These are phyloP conservation scores for Trichoderma hamatum DNA, from an alignment of 2,329 filamentous ascomycete genomes.

Conservation along the genomic window DNA sequence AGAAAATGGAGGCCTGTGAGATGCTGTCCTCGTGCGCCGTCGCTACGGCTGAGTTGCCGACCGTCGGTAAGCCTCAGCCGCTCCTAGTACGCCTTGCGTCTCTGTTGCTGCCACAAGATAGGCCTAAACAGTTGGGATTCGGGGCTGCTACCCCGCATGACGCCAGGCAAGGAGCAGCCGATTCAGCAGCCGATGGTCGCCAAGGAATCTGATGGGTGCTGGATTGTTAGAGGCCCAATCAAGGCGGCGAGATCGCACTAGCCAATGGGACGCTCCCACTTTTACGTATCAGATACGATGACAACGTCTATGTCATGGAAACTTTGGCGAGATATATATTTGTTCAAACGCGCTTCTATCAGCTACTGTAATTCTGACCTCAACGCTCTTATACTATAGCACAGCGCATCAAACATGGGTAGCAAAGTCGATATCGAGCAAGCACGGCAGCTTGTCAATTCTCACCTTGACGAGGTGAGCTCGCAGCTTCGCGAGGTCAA, in stretches of 20 bases:
- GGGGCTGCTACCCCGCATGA: constrained; percentile 14
- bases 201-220: constrained; percentile 3
- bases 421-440: constrained; percentile 27
- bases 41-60: constrained; percentile 14
- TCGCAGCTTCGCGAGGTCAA: constrained; percentile 30
- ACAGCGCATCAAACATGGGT: not conserved
- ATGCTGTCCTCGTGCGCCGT: not conserved
- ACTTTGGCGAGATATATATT: not conserved
- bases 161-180: not conserved
- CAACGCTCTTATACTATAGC: not conserved
- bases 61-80: constrained; percentile 21
- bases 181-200: constrained; percentile 13
- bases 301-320: not conserved
- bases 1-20: not conserved
- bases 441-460: constrained; percentile 31
- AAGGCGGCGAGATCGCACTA: not conserved
- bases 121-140: not conserved
- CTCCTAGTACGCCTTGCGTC: constrained; percentile 7
- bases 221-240: not conserved
- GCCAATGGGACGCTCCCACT: constrained; percentile 9
- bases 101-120: not conserved
- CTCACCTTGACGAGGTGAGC: constrained; percentile 30
- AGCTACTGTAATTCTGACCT: not conserved
- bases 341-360: not conserved
- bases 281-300: not conserved